Percentiles rank a stretch among this genome's conserved stretches.
Conservation (phyloP, 78 protist species). For the Chrysochromulina parva region DNA sequence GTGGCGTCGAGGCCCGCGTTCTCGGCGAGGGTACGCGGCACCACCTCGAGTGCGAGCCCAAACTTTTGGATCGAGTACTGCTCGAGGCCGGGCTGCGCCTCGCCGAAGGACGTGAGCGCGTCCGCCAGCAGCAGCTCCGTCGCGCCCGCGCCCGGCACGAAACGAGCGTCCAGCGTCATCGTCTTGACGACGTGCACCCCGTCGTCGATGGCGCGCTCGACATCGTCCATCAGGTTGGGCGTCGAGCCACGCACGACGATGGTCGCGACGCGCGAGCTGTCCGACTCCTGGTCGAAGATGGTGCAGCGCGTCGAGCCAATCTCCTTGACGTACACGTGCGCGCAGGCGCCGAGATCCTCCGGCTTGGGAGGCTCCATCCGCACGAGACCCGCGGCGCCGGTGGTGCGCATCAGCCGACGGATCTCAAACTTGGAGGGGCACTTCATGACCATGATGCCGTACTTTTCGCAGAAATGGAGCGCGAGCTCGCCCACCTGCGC, state of each 20-base stretch:
- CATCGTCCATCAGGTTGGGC: constrained; percentile 91
- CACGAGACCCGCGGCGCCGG: constrained; percentile 90
- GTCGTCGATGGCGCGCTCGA: constrained; percentile 94
- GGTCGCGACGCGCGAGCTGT: neutral
- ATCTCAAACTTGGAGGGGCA: constrained; percentile 94
- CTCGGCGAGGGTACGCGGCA: constrained; percentile 96
- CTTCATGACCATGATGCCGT: constrained; percentile 78
- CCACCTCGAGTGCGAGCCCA: constrained; percentile 91
- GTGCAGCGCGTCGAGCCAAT: constrained; percentile 70
- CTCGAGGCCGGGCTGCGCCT: constrained; percentile 48
- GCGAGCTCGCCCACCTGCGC: constrained; percentile 92
- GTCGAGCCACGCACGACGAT: constrained; percentile 73
- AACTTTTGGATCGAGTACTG: constrained; percentile 94
- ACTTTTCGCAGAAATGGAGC: constrained; percentile 89
- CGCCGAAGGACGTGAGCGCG: constrained; percentile 30
- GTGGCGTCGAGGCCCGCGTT: constrained; percentile 84
- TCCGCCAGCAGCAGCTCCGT: constrained; percentile 87
- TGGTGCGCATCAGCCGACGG: constrained; percentile 88
- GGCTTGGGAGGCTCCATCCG: constrained; percentile 90
- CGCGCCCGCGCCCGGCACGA: constrained; percentile 98
- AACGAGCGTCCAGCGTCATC: constrained; percentile 78
- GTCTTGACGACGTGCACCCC: constrained; percentile 92
- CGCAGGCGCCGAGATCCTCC: constrained; percentile 89
- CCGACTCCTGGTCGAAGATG: constrained; percentile 69
- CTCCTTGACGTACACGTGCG: constrained; percentile 63